Evolutionary conservation across 208 protist species (phyloP).

Genomic region (Acanthamoeba castellanii): DNA sequence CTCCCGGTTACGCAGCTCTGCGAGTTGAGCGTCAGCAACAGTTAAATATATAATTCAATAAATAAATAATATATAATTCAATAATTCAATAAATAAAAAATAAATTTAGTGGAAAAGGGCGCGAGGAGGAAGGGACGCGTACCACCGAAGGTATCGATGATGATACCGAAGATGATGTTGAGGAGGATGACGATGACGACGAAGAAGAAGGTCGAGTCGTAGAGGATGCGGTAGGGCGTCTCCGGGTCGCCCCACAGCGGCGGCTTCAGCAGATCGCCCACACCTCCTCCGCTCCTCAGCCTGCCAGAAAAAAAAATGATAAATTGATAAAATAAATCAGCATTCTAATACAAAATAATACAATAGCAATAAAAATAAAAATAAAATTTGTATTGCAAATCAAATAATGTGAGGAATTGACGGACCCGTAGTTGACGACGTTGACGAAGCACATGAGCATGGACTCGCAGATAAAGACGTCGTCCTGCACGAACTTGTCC

Average conservation of each 20-base stretch:
- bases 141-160: conserved; percentile 94
- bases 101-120: background rate
- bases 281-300: conserved; percentile 83
- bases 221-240: conserved; percentile 78
- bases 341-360: background rate
- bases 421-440: conserved; percentile 67
- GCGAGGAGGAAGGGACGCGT: background rate
- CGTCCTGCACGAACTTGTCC: conserved; percentile 59
- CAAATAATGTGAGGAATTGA: background rate
- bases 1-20: conserved; percentile 40
- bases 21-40: background rate
- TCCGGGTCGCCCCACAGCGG: conserved; percentile 62
- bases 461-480: conserved; percentile 62
- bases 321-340: background rate
- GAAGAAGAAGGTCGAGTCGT: conserved; percentile 95
- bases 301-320: background rate
- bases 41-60: background rate
- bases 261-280: conserved; percentile 81
- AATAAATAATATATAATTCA: background rate
- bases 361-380: background rate
- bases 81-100: too few species aligned
- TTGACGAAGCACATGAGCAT: conserved; percentile 74
- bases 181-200: conserved; percentile 95
- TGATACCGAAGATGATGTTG: conserved; percentile 96
- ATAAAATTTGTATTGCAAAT: too few species aligned